A percentile compares a stretch with the other conserved stretches of the same genome.
Conservation (phyloP, 1,284 basidiomycete species). For the Malassezia psittaci region DNA sequence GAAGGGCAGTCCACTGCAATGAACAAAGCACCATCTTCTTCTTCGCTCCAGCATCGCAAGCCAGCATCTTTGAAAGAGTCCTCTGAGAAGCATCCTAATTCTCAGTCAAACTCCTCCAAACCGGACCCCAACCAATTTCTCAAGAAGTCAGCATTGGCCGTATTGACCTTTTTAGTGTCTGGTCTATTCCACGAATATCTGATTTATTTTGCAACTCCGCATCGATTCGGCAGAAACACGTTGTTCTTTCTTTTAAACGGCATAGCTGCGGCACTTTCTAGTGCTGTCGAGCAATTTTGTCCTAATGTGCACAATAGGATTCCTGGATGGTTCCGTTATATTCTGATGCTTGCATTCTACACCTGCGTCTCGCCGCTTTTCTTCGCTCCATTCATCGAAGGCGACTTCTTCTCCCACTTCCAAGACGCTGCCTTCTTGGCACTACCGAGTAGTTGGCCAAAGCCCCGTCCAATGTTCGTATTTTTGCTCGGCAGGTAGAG, state of each 20-base stretch:
- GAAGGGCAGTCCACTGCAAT: not conserved
- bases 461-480: slow-evolving; percentile 32
- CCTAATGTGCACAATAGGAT: slow-evolving; percentile 33
- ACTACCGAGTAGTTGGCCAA: slow-evolving; percentile 22
- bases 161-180: slow-evolving; percentile 38
- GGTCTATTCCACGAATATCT: slow-evolving; percentile 46
- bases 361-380: slow-evolving; percentile 33
- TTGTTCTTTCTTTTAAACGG: slow-evolving; percentile 45
- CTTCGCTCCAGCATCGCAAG: not conserved
- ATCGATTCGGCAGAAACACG: slow-evolving; percentile 35
- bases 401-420: slow-evolving; percentile 39
- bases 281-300: slow-evolving; percentile 32
- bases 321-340: slow-evolving; percentile 24
- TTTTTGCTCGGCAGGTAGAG: slow-evolving; percentile 32
- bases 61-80: not conserved
- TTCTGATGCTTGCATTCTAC: slow-evolving; percentile 35
- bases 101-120: not conserved
- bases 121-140: slow-evolving; percentile 21
- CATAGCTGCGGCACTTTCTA: slow-evolving; percentile 33
- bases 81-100: not conserved
- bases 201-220: slow-evolving; percentile 23
- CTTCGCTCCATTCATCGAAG: slow-evolving; percentile 37
- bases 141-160: slow-evolving; percentile 29
- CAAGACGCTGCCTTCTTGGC: slow-evolving; percentile 35
- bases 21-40: not conserved